phyloP scores from a whole-genome alignment of 345 rosid species.

The Luvunga scandens region DNA sequence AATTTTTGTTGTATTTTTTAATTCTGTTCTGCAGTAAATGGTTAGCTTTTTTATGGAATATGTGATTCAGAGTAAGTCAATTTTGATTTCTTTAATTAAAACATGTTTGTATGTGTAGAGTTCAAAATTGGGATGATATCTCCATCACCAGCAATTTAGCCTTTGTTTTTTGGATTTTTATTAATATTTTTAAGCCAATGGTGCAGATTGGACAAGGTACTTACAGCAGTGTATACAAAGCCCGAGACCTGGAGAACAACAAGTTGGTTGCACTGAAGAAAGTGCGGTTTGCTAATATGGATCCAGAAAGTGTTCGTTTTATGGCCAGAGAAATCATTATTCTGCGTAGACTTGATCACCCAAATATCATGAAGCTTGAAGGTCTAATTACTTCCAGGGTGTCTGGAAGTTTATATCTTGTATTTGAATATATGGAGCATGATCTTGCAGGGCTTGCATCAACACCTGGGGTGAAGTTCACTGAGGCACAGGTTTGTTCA shows the following conservation, averaged over 20 bases:
- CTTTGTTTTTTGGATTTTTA: not conserved
- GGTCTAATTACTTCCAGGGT: constrained; percentile 51
- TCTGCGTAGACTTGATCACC: constrained; percentile 55
- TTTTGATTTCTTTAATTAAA: not conserved
- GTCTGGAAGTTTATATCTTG: constrained; percentile 53
- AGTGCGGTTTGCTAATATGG: constrained; percentile 64
- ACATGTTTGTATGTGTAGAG: not conserved
- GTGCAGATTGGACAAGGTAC: constrained; percentile 68
- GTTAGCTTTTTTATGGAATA: not conserved
- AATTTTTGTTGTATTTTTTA: not conserved
- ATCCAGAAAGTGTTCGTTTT: constrained; percentile 64
- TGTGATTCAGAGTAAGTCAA: not conserved
- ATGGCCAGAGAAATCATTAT: constrained; percentile 67
- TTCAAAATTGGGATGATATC: not conserved
- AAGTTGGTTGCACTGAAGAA: constrained; percentile 59
- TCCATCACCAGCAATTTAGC: not conserved
- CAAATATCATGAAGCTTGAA: constrained; percentile 62
- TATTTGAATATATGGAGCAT: constrained; percentile 67
- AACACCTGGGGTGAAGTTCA: constrained; percentile 38
- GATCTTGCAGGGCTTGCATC: constrained; percentile 59
- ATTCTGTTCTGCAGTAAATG: not conserved
- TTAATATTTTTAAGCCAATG: not conserved
- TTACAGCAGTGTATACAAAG: constrained; percentile 60
- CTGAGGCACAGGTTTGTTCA: constrained; percentile 48
- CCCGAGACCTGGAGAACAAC: constrained; percentile 54